A percentile compares a stretch with the other conserved stretches of the same genome.
Conservation (phyloP, 768 basidiomycete species). For the Mycena metata region DNA sequence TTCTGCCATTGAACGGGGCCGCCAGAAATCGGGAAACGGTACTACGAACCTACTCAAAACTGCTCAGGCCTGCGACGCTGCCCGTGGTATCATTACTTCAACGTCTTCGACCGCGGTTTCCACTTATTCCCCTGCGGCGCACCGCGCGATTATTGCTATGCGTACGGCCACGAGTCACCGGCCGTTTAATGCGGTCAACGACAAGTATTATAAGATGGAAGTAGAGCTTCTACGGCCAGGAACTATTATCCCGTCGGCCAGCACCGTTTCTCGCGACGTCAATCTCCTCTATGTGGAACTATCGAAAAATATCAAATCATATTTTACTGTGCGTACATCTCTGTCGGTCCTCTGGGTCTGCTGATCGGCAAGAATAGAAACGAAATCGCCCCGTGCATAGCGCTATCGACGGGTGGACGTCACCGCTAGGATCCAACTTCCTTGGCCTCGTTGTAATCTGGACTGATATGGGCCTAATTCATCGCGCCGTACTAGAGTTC, state of each 20-base stretch:
- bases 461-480: neutral
- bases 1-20: neutral
- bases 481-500: neutral
- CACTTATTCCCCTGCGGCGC: slow-evolving; percentile 36
- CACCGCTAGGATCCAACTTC: neutral
- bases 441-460: neutral
- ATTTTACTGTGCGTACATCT: slow-evolving; percentile 4
- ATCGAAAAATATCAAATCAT: slow-evolving; percentile 36
- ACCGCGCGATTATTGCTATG: slow-evolving; percentile 46
- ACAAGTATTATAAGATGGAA: slow-evolving; percentile 45
- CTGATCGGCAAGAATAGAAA: neutral
- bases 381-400: neutral
- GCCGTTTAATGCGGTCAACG: slow-evolving; percentile 47
- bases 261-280: slow-evolving; percentile 44
- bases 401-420: neutral
- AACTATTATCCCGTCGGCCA: slow-evolving; percentile 40
- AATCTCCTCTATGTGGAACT: slow-evolving; percentile 38
- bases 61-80: neutral
- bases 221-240: slow-evolving; percentile 50
- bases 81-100: neutral
- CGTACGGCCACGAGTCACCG: slow-evolving; percentile 39
- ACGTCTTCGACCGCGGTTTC: neutral
- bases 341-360: no score
- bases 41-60: neutral
- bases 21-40: neutral